A percentile compares a stretch with the other conserved stretches of the same genome.
Conservation (phyloP, 1,284 basidiomycete species). For the Pseudozyma sp. region DNA sequence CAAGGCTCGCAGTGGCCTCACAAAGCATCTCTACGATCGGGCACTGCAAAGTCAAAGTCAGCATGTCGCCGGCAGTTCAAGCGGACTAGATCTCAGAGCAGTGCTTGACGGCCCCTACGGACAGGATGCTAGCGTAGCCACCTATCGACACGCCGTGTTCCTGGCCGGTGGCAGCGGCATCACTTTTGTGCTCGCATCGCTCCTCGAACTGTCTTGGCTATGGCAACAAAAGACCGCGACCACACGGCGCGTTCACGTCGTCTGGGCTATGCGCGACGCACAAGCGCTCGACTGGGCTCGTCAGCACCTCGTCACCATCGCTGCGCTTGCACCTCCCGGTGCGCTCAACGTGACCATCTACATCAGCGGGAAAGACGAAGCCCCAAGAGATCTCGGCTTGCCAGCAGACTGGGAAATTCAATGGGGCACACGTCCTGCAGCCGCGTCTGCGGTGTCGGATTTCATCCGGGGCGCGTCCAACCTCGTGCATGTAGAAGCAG, state of each 20-base stretch:
- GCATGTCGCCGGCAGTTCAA: neutral
- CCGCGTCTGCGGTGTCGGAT: constrained; percentile 19
- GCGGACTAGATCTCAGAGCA: constrained; percentile 17
- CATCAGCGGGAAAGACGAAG: constrained; percentile 19
- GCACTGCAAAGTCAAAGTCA: constrained; percentile 6
- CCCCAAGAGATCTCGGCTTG: constrained; percentile 8
- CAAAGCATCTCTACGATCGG: constrained; percentile 27
- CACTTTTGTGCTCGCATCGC: constrained; percentile 46
- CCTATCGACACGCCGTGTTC: constrained; percentile 36
- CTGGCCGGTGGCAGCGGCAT: constrained; percentile 58
- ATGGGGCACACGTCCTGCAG: constrained; percentile 26
- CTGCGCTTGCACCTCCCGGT: constrained; percentile 20
- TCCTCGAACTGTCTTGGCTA: constrained; percentile 47
- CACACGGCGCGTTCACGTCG: constrained; percentile 22
- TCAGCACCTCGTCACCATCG: constrained; percentile 24
- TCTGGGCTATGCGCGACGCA: constrained; percentile 44
- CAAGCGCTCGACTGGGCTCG: constrained; percentile 24
- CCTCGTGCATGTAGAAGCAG: neutral
- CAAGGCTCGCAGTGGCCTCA: constrained; percentile 45
- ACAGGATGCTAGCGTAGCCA: constrained; percentile 30
- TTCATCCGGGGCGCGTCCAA: neutral
- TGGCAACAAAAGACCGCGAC: constrained; percentile 33
- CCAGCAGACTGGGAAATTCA: constrained; percentile 27
- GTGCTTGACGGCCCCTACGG: constrained; percentile 62
- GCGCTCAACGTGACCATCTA: constrained; percentile 32